Conservation (phyloP, 73 alveolate species). For the Tetrahymena malaccensis region DNA sequence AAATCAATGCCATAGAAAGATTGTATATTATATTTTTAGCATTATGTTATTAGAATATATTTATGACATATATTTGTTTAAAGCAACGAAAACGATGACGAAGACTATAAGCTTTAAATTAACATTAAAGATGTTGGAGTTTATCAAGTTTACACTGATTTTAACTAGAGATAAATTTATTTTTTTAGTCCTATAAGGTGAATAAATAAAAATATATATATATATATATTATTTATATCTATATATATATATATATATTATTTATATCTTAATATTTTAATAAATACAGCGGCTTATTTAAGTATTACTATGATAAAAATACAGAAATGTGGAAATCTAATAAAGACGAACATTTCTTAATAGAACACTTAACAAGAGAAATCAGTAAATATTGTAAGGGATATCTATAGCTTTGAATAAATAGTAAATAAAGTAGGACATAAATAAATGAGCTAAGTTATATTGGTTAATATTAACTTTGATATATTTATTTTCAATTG, state of each 20-base stretch:
- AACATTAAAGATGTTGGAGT: background rate
- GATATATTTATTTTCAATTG: background rate
- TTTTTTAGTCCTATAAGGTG: background rate
- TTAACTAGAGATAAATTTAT: background rate
- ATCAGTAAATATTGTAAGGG: slow-evolving; percentile 28
- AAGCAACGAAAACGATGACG: background rate
- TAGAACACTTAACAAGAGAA: slow-evolving; percentile 20
- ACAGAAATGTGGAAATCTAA: slow-evolving; percentile 12
- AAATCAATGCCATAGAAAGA: background rate
- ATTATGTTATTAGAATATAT: background rate
- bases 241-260: too few relatives aligned
- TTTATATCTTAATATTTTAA: too few relatives aligned
- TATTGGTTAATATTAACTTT: too few relatives aligned
- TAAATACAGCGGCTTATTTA: background rate
- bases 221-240: too few relatives aligned
- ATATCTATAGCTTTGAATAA: slow-evolving; percentile 23
- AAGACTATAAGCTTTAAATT: background rate
- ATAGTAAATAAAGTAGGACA: background rate
- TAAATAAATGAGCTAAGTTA: background rate
- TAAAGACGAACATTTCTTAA: slow-evolving; percentile 14
- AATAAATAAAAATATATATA: background rate
- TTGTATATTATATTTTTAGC: background rate
- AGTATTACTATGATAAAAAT: slow-evolving; percentile 10
- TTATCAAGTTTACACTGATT: background rate
- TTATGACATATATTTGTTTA: background rate